Evolutionary conservation across 768 basidiomycete species (phyloP), one percentile per base, ranked within the genome.

Genomic region (Cytidiella melzeri): DNA sequence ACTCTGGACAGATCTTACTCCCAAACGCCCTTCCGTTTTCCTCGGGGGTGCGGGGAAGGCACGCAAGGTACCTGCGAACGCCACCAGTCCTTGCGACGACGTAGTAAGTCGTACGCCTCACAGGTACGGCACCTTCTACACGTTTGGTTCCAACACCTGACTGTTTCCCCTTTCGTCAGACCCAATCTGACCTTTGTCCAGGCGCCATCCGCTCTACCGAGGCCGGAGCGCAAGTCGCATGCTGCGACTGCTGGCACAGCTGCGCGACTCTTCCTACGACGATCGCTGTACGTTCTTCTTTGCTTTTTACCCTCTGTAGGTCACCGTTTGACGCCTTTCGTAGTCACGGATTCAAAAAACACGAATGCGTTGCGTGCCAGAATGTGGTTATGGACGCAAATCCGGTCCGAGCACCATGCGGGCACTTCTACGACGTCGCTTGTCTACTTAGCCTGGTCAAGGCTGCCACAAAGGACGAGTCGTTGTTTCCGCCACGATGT

Each of bases 401-500:
- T 9, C 25, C 43, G 1, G 30, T 57, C 3, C 50, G 43, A n/a
- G 45, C 50, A 18, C 56, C 61, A 4, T 65, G 64, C 45, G 53
- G 55, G 15, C 61, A 67, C 43, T 38, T 39, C 25, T 67, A 63
- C 51, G 57, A 64, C 48, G 18, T 30, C 19, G 39, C 40, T 2
- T 67, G 65, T 50, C 36, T 61, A 3, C 43, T 54, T n/a, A 25
- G 45, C 34, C 57, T 65, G 47, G 58, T 64, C 48, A 27, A 58
- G 21, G 42, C 53, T 1, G 47, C 62, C 13, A 47, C 50, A 18
- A 49, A 45, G 11, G 57, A 64, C 51, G 57, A 62, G 27, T 44
- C 57, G 3, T 48, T 61, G 11, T 63, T 62, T 51, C 64, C 66
- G 2, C 66, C 64, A 1, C 57, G 61, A 19, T 67, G 66, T 52